Percentiles rank a stretch among this genome's conserved stretches.
These are phyloP conservation scores for Penicillium macrosclerotiorum DNA, from an alignment of 495 filamentous ascomycete species.

Conservation along the genomic window DNA sequence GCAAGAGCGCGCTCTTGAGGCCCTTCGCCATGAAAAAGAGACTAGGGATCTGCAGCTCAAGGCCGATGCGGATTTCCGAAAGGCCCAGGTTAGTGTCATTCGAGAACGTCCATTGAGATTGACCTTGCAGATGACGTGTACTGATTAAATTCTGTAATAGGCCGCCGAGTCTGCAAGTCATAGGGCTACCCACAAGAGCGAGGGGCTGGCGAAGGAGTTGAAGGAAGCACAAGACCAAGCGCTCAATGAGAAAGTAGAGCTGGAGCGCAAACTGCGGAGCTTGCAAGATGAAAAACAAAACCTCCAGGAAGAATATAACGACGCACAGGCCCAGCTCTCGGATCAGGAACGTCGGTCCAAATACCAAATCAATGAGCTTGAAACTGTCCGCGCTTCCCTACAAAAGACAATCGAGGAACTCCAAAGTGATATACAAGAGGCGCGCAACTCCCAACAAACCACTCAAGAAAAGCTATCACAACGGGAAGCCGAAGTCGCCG, in stretches of 20 bases:
- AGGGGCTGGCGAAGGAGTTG: slow-evolving; percentile 67
- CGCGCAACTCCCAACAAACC: slow-evolving; percentile 58
- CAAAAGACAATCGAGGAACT: slow-evolving; percentile 68
- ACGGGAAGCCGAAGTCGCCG: slow-evolving; percentile 65
- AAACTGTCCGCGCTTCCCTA: slow-evolving; percentile 65
- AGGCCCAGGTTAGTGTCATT: slow-evolving; percentile 60
- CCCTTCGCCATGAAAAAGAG: slow-evolving; percentile 77
- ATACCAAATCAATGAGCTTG: slow-evolving; percentile 67
- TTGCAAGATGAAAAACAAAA: slow-evolving; percentile 69
- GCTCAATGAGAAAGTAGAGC: slow-evolving; percentile 61
- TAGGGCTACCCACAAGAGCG: slow-evolving; percentile 67
- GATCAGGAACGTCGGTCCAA: slow-evolving; percentile 68
- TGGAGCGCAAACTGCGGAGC: slow-evolving; percentile 70
- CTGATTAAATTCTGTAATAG: slow-evolving; percentile 34
- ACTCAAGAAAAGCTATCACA: slow-evolving; percentile 65
- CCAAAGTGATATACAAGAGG: slow-evolving; percentile 65
- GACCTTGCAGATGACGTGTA: no score
- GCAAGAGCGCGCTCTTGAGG: slow-evolving; percentile 79
- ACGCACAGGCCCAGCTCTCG: slow-evolving; percentile 66
- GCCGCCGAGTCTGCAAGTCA: slow-evolving; percentile 65
- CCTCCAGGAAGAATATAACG: slow-evolving; percentile 75
- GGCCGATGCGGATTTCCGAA: slow-evolving; percentile 79
- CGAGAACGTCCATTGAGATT: no score
- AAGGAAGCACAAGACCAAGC: slow-evolving; percentile 65
- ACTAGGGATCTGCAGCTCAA: slow-evolving; percentile 69